phyloP scores from a whole-genome alignment of 768 basidiomycete genomes.

The Lyophyllum semitale region DNA sequence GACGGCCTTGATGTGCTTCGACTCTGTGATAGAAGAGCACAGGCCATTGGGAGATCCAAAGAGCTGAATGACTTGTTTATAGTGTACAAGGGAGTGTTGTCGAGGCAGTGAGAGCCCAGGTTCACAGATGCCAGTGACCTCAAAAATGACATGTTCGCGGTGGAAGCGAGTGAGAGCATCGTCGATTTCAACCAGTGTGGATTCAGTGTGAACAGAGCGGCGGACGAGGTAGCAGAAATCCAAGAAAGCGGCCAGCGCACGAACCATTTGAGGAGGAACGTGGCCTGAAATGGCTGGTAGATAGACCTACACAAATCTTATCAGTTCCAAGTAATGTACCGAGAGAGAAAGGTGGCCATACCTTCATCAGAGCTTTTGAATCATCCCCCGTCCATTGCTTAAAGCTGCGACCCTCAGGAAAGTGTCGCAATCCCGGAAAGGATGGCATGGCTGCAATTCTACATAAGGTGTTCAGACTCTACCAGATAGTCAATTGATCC shows the following conservation, averaged over 20 bases:
- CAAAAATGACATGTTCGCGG: conserved; percentile 24
- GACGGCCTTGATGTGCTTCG: conserved; percentile 14
- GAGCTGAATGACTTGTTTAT: not conserved
- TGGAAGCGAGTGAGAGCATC: conserved; percentile 24
- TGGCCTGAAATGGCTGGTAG: conserved; percentile 7
- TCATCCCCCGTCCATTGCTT: conserved; percentile 18
- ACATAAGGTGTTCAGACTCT: not conserved
- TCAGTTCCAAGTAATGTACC: not conserved
- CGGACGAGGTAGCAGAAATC: conserved; percentile 30
- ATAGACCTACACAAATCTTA: too few species aligned
- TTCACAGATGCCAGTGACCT: not conserved
- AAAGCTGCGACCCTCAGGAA: conserved; percentile 7
- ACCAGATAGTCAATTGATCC: not conserved
- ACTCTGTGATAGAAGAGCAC: conserved; percentile 34
- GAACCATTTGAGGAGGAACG: conserved; percentile 14
- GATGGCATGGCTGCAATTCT: conserved; percentile 8
- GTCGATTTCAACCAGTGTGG: conserved; percentile 19
- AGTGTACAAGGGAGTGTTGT: not conserved
- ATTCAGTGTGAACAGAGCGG: conserved; percentile 11
- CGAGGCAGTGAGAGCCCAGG: conserved; percentile 6
- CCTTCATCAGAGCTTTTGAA: conserved; percentile 16
- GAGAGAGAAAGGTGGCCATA: not conserved
- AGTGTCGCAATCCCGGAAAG: conserved; percentile 5
- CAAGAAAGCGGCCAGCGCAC: conserved; percentile 19
- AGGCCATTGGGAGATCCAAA: conserved; percentile 31